Evolutionary conservation across 768 basidiomycete species (phyloP), one percentile per base, ranked within the genome.

Genomic region (Galerina marginata): DNA sequence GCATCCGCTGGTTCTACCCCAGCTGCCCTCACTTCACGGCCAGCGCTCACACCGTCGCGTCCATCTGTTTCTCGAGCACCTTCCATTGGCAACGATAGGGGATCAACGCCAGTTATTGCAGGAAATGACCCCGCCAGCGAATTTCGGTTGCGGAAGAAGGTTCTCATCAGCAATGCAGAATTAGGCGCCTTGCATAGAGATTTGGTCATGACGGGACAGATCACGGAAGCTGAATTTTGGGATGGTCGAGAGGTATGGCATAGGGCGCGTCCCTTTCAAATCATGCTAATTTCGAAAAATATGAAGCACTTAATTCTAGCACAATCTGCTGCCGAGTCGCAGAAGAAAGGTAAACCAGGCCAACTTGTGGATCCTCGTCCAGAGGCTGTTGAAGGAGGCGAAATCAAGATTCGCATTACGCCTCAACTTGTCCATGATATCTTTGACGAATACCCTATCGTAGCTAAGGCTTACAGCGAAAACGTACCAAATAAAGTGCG

Each of bases 391-490:
- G 91, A 93, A 61, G 85, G 86, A 23, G 93, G 92, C 15, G 92
- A 96, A 74, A 84, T 91, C 70, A 96, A 93, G 74, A 93, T 95
- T 63, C 86, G 90, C 63, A 90, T 96, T 49, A 96, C 95, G 2
- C 92, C 92, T 14, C 93, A 95, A 74, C 83, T 98, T 46, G 91
- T 96, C 37, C 88, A 93, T 67, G 96, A 99, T 69, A 95, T 99
- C 50, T 99, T 99, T 68, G 95, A 99, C 64, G 96, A 97, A 77
- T 99, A 95, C 71, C 96, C 97, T 2, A 91, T 97, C 36, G 94
- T 99, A 11, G 89, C 91, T 42, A 91, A 87, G 73, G 96, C 95
- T 0, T 96, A 97, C 69, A 89, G 79, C 60, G 95, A 96, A 69
- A 95, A 96, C 65, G 96, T 99, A 1, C 95, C 96, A 2, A 84